Evolutionary conservation across 345 rosid species (phyloP).

Genomic region (Nephelium lappaceum): DNA sequence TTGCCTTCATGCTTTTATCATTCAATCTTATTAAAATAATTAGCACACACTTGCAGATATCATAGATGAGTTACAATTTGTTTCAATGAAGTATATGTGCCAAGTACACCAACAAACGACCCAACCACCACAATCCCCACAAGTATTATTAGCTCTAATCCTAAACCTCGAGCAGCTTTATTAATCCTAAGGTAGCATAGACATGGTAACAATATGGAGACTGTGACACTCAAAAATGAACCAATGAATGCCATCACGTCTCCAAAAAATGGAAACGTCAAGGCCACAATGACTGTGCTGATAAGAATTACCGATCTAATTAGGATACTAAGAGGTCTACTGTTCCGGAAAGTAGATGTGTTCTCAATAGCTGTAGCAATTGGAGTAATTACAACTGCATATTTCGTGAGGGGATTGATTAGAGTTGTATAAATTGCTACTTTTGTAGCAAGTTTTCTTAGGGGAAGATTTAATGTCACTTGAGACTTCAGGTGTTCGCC

Average conservation of each 20-base stretch:
- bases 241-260: slow-evolving; percentile 70
- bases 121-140: slow-evolving; percentile 44
- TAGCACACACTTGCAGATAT: background rate
- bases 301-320: slow-evolving; percentile 49
- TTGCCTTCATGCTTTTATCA: no score
- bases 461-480: slow-evolving; percentile 67
- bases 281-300: slow-evolving; percentile 58
- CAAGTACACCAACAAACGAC: slow-evolving; percentile 36
- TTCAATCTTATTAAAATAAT: background rate
- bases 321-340: slow-evolving; percentile 38
- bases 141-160: slow-evolving; percentile 40
- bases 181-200: slow-evolving; percentile 61
- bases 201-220: slow-evolving; percentile 58
- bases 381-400: slow-evolving; percentile 53
- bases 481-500: slow-evolving; percentile 62
- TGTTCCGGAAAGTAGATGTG: slow-evolving; percentile 28
- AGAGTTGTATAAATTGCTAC: slow-evolving; percentile 61
- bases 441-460: slow-evolving; percentile 43
- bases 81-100: slow-evolving; percentile 53
- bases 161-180: slow-evolving; percentile 32
- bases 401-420: slow-evolving; percentile 65
- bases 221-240: slow-evolving; percentile 54
- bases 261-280: slow-evolving; percentile 62
- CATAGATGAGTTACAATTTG: slow-evolving; percentile 50
- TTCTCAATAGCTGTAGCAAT: slow-evolving; percentile 59